Conservation (phyloP, 2,329 filamentous ascomycete species). For the Colletotrichum sp. region DNA sequence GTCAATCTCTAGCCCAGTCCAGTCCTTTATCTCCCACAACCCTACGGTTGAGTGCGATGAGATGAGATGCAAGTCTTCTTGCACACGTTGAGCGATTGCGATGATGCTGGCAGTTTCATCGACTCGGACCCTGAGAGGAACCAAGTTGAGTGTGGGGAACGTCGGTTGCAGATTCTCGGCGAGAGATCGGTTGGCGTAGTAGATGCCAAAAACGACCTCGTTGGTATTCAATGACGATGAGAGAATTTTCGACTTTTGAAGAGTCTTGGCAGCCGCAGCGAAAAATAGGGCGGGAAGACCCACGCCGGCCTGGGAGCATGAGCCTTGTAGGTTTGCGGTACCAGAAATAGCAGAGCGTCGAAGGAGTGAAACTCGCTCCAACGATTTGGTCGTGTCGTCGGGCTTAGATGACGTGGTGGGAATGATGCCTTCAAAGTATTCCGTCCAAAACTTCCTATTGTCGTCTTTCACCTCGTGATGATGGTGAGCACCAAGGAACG, state of each 20-base stretch:
- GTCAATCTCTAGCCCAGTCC: slow-evolving; percentile 75
- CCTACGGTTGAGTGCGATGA: slow-evolving; percentile 59
- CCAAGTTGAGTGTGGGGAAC: slow-evolving; percentile 79
- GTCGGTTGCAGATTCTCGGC: slow-evolving; percentile 50
- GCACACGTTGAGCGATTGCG: slow-evolving; percentile 64
- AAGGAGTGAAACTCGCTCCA: slow-evolving; percentile 39
- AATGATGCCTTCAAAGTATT: slow-evolving; percentile 31
- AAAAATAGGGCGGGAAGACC: slow-evolving; percentile 79
- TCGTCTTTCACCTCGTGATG: neutral
- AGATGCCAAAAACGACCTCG: slow-evolving; percentile 75
- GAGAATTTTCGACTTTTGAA: neutral
- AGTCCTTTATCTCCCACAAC: slow-evolving; percentile 73
- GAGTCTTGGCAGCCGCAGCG: slow-evolving; percentile 66
- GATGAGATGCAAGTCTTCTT: slow-evolving; percentile 71
- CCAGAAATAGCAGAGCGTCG: slow-evolving; percentile 50
- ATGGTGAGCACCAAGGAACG: neutral
- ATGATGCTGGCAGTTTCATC: slow-evolving; percentile 40
- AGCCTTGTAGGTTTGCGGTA: slow-evolving; percentile 41
- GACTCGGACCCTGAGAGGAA: slow-evolving; percentile 68
- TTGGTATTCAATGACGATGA: neutral
- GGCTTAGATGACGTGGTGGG: slow-evolving; percentile 9
- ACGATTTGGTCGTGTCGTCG: slow-evolving; percentile 28
- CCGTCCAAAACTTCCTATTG: slow-evolving; percentile 2
- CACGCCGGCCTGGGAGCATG: slow-evolving; percentile 50
- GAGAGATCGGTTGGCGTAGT: slow-evolving; percentile 77